Evolutionary conservation across 2,329 filamentous ascomycete species (phyloP), one percentile per base, ranked within the genome.

Genomic region (Cladosporium sp.): DNA sequence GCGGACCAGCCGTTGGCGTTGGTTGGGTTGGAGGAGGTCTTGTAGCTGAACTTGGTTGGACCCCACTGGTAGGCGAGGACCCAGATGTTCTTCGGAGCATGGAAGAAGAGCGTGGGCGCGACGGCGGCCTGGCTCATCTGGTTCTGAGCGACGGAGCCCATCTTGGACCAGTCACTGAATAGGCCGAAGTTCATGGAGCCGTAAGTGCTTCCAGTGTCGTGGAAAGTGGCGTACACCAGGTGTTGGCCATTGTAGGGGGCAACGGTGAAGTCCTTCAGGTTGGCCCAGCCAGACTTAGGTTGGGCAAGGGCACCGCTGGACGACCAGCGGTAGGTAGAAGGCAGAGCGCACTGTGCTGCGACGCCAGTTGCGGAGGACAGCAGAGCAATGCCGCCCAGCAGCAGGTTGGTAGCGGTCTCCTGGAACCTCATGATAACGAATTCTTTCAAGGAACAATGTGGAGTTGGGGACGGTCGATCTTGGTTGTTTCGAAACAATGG

Each of bases 31-130:
- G 56, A 77, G 0, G 81, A 79, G 2, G 82, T 85, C 46, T 67
- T 68, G 72, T 84, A 85, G 2, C 75, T 74, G 70, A 85, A 86
- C 0, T 81, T 60, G 0, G 74, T 77, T 0, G 77, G 61, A 1
- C 81, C 81, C 81, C 81, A 84, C 65, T 86, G 81, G 61, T 84
- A 78, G 11, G 80, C 78, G 0, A 85, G 73, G 13, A 85, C 68
- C 83, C 83, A 86, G 57, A 78, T 66, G 58, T 69, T 73, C 69
- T 83, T 84, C 0, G 82, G 83, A 4, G 63, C 59, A 59, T 85
- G 85, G 71, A 76, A 80, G 70, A 86, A 84, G 46, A 86, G 68
- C 0, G 80, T 81, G 0, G 83, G 83, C 0, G 82, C 82, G 16
- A 83, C 80, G 9, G 78, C 66, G 7, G 54, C 58, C 2, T 53